Percentiles rank a stretch among this genome's conserved stretches.
Conservation (phyloP, 257 asterid genomes). For the Eustoma russellianum region DNA sequence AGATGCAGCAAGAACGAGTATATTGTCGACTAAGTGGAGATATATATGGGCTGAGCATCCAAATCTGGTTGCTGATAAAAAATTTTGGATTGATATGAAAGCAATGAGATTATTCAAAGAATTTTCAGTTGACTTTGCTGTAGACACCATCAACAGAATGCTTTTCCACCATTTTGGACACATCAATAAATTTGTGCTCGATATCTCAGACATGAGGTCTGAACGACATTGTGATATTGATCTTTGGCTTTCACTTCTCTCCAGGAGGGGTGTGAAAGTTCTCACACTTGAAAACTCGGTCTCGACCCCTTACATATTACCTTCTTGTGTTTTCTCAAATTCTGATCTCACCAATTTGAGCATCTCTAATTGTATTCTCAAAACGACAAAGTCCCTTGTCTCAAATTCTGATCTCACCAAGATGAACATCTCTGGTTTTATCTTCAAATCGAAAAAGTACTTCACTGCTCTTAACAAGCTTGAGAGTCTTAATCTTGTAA, state of each 20-base stretch:
- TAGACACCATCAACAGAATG: background rate
- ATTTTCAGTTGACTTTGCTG: background rate
- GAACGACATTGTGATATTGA: background rate
- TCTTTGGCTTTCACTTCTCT: background rate
- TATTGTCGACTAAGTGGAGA: conserved; percentile 21
- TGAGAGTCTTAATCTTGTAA: background rate
- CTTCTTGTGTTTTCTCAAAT: background rate
- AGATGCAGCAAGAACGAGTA: conserved; percentile 22
- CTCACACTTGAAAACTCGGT: conserved; percentile 1
- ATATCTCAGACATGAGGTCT: background rate
- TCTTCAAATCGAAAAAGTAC: background rate
- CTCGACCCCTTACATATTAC: background rate
- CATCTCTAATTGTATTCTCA: conserved; percentile 1
- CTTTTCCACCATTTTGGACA: conserved; percentile 7
- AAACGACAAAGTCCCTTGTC: background rate
- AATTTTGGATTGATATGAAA: background rate
- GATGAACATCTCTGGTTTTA: background rate
- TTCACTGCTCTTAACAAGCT: background rate
- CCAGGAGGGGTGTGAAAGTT: conserved; percentile 6
- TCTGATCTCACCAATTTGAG: background rate
- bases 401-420: background rate
- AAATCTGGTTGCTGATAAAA: conserved; percentile 1
- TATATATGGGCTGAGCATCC: conserved; percentile 10
- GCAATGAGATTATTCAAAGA: background rate
- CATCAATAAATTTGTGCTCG: background rate